Percentiles rank a stretch among this genome's conserved stretches.
phyloP scores from a whole-genome alignment of 768 basidiomycete species.

The Macrolepiota fuliginosa region DNA sequence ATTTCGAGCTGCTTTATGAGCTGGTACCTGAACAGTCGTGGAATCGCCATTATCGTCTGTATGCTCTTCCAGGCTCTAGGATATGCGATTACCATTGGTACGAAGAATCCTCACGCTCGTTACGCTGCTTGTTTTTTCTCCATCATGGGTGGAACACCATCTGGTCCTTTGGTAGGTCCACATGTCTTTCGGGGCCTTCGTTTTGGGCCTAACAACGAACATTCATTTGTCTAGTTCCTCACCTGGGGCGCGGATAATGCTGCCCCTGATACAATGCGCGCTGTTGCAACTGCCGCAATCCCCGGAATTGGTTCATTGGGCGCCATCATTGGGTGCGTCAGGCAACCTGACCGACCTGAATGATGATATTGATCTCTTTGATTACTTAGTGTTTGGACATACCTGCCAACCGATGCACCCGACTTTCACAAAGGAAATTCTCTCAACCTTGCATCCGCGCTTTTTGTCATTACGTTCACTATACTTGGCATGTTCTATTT shows the following conservation, averaged over 20 bases:
- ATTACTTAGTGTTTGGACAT: slow-evolving; percentile 41
- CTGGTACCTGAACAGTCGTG: slow-evolving; percentile 34
- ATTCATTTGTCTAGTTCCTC: slow-evolving; percentile 25
- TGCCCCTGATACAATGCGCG: slow-evolving; percentile 46
- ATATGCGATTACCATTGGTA: slow-evolving; percentile 41
- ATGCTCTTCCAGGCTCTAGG: slow-evolving; percentile 37
- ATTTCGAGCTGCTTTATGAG: slow-evolving; percentile 31
- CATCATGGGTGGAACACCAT: slow-evolving; percentile 35
- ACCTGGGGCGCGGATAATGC: slow-evolving; percentile 50
- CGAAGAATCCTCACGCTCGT: slow-evolving; percentile 39
- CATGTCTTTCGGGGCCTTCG: not conserved
- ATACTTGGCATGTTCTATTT: slow-evolving; percentile 31
- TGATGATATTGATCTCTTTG: not conserved
- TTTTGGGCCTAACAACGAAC: not conserved
- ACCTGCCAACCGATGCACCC: slow-evolving; percentile 42
- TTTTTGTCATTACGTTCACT: slow-evolving; percentile 27
- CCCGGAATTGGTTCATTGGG: slow-evolving; percentile 45
- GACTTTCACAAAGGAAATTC: slow-evolving; percentile 46
- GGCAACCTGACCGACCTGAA: not conserved
- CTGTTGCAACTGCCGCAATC: slow-evolving; percentile 42
- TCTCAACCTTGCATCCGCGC: slow-evolving; percentile 38
- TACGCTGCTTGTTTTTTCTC: slow-evolving; percentile 48
- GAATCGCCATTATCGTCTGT: slow-evolving; percentile 32
- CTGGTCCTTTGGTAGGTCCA: slow-evolving; percentile 31
- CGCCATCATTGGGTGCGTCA: slow-evolving; percentile 40